Percentiles rank a stretch among this genome's conserved stretches.
Conservation (phyloP, 139 green algal genomes). For the Closterium sp. region DNA sequence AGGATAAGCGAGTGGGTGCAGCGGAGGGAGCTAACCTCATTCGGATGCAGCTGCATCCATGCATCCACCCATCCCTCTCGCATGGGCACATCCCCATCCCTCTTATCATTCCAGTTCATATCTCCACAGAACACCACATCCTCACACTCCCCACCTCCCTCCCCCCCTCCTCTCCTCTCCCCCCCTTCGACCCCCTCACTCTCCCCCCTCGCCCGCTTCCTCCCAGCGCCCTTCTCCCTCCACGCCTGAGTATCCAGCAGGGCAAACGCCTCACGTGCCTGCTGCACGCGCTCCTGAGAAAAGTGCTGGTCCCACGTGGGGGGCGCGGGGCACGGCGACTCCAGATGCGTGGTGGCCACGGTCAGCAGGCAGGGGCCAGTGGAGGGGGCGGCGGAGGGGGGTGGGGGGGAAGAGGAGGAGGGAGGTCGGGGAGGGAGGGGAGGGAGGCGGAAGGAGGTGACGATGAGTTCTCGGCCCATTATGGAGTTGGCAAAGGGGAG, state of each 20-base stretch:
- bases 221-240: not conserved
- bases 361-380: constrained; percentile 1
- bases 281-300: constrained; percentile 27
- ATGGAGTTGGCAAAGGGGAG: constrained; percentile 50
- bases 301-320: constrained; percentile 43
- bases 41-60: constrained; percentile 41
- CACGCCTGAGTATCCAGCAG: not conserved
- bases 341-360: constrained; percentile 50
- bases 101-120: constrained; percentile 57
- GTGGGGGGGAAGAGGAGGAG: not conserved
- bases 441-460: not conserved
- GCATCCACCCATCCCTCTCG: constrained; percentile 48
- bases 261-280: constrained; percentile 32
- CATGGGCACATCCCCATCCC: constrained; percentile 46
- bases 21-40: not conserved
- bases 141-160: not conserved
- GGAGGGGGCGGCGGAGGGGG: not conserved
- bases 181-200: not conserved
- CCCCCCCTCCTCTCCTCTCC: not conserved
- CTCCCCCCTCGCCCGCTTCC: not conserved
- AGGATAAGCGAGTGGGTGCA: no score
- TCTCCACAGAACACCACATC: constrained; percentile 56
- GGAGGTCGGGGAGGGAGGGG: not conserved
- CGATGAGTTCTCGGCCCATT: constrained; percentile 50
- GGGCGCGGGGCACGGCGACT: constrained; percentile 38